Evolutionary conservation across 345 rosid species (phyloP), one percentile per base, ranked within the genome.

Genomic region (Populus tremula): DNA sequence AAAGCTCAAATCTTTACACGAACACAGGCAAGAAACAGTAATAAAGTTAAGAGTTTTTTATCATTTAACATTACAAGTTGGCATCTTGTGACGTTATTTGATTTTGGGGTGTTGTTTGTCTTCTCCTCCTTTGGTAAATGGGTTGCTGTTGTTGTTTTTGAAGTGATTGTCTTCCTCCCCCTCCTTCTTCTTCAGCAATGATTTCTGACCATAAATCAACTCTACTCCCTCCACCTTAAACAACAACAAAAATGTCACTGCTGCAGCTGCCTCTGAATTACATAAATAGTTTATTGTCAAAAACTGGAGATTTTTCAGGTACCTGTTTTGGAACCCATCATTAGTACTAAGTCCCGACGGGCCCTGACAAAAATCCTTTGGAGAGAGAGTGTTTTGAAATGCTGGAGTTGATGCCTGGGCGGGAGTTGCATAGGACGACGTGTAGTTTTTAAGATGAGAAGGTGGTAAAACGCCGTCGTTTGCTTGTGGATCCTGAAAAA

Each of bases 121-220:
- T 79, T 79, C 90, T 79, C 79, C 94, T 88, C 45, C 91, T 87
- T 45, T 79, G 89, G 77, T 90, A 92, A 43, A 87, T 74, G 8
- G 77, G 89, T 83, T 87, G 87, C 11, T 80, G 78, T 0, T 73
- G 75, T 25, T 74, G 47, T 3, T 73, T 71, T 23, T 56, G 73
- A 13, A 17, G 65, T 71, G 11, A 18, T 45, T n/a, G 36, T 23
- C 11, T 18, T 70, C 53, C 35, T 14, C 27, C 72, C 14, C 16
- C 39, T 17, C 38, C 64, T 33, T 50, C 81, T 67, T 77, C 81
- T 67, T 77, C 84, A 27, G 82, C 70, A 13, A 77, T 67, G 66
- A 92, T 80, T 69, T 87, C 88, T 63, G 90, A 83, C 97, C 93
- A 89, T 68, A 85, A 80, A 80, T 90, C 92, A 79, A 53, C 89